Percentiles rank a stretch among this genome's conserved stretches.
Evolutionary conservation across 164 flowering plant genomes (phyloP).

Genomic region (Vitis rotundifolia): DNA sequence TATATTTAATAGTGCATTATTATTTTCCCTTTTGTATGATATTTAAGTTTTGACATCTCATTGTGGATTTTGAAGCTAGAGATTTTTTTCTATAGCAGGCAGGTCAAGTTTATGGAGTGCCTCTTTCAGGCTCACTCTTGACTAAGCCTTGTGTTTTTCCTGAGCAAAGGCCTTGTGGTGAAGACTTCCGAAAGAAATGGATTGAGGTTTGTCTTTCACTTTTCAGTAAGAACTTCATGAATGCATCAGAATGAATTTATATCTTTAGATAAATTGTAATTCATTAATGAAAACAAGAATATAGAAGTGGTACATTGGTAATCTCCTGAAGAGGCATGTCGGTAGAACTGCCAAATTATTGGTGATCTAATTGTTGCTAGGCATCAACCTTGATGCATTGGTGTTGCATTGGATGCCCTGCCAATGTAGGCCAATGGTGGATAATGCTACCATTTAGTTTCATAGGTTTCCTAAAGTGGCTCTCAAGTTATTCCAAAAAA

Average conservation of each 20-base stretch:
- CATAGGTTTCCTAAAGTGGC: too few species aligned
- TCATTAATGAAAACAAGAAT: too few species aligned
- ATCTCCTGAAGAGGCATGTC: too few species aligned
- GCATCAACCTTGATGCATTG: too few species aligned
- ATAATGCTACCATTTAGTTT: too few species aligned
- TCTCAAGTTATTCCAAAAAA: too few species aligned
- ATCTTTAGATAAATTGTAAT: too few species aligned
- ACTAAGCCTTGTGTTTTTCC: slow-evolving; percentile 78
- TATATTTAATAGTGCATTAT: neutral
- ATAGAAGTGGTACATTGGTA: too few species aligned
- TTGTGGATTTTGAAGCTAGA: slow-evolving; percentile 8
- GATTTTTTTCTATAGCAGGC: slow-evolving; percentile 54
- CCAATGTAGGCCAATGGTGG: too few species aligned
- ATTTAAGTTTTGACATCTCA: neutral
- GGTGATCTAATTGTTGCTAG: too few species aligned
- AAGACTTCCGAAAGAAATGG: slow-evolving; percentile 90
- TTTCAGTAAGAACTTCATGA: slow-evolving; percentile 1
- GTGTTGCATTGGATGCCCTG: too few species aligned
- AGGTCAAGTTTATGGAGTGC: slow-evolving; percentile 97
- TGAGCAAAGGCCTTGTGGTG: slow-evolving; percentile 78
- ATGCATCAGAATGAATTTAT: neutral
- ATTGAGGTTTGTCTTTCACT: slow-evolving; percentile 67
- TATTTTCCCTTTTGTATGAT: neutral
- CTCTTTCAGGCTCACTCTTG: slow-evolving; percentile 74
- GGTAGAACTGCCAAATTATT: too few species aligned